These are phyloP conservation scores for Beta vulgaris DNA, from an alignment of 148 eudicot genomes.

Conservation along the genomic window DNA sequence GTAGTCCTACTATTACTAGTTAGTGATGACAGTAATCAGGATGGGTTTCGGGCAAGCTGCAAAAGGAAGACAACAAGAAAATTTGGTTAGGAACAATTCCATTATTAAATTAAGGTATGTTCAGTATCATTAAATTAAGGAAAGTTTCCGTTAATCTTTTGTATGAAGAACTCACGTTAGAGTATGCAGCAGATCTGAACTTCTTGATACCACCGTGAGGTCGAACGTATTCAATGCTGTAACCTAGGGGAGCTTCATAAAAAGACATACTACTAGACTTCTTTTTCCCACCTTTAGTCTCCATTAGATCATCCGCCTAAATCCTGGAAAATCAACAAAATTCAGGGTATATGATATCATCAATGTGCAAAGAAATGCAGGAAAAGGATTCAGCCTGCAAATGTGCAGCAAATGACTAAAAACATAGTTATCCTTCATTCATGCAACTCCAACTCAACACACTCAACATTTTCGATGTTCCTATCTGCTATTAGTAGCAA, in stretches of 20 bases:
- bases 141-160: background rate
- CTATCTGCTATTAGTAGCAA: too few relatives aligned
- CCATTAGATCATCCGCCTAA: constrained; percentile 67
- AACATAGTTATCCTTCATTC: too few relatives aligned
- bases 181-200: constrained; percentile 92
- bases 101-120: too few relatives aligned
- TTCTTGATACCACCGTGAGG: constrained; percentile 85
- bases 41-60: constrained; percentile 68
- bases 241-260: constrained; percentile 89
- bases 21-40: constrained; percentile 37
- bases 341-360: too few relatives aligned
- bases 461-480: too few relatives aligned
- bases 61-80: constrained; percentile 12
- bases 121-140: too few relatives aligned
- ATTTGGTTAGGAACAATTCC: background rate
- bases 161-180: constrained; percentile 55
- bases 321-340: constrained; percentile 11
- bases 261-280: constrained; percentile 72
- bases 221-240: constrained; percentile 90
- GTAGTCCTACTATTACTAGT: background rate
- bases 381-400: too few relatives aligned
- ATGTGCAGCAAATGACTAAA: background rate
- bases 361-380: too few relatives aligned
- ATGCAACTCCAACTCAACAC: too few relatives aligned
- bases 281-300: constrained; percentile 61